These are phyloP conservation scores for Lepidium aucheri DNA, from an alignment of 345 rosid genomes.

Conservation along the genomic window DNA sequence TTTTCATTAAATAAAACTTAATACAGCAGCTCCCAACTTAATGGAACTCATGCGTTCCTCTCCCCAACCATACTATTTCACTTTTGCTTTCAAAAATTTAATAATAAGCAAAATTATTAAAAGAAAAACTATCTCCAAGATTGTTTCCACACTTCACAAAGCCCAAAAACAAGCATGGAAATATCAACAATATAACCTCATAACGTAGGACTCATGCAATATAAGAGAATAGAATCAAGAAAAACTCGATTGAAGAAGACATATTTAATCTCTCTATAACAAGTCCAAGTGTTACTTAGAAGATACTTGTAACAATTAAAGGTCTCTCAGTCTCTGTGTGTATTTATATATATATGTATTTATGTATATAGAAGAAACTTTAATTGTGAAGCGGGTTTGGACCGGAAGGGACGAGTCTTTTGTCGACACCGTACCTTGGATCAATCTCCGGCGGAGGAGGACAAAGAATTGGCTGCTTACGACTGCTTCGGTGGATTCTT, in stretches of 20 bases:
- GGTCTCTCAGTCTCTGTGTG: neutral
- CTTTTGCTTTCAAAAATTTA: neutral
- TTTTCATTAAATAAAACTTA: neutral
- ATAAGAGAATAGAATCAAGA: neutral
- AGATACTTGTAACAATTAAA: neutral
- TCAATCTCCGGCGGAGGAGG: conserved; percentile 47
- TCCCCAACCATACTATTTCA: conserved; percentile 15
- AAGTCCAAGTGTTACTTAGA: neutral
- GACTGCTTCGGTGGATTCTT: conserved; percentile 18
- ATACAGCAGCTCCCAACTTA: conserved; percentile 18
- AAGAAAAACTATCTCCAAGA: conserved; percentile 20
- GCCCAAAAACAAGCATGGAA: conserved; percentile 26
- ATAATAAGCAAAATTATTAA: no score
- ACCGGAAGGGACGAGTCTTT: conserved; percentile 84
- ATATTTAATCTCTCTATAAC: neutral
- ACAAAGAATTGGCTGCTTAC: conserved; percentile 3
- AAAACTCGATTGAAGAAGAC: neutral
- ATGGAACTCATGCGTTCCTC: conserved; percentile 26
- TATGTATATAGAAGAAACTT: neutral
- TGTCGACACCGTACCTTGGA: conserved; percentile 70
- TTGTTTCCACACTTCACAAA: conserved; percentile 20
- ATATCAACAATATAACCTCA: conserved; percentile 7
- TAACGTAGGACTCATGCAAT: neutral
- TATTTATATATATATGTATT: neutral
- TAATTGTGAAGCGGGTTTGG: conserved; percentile 89